Evolutionary conservation across 1,139 yeast genomes (phyloP).

Genomic region (Yamadazyma friedrichii): DNA sequence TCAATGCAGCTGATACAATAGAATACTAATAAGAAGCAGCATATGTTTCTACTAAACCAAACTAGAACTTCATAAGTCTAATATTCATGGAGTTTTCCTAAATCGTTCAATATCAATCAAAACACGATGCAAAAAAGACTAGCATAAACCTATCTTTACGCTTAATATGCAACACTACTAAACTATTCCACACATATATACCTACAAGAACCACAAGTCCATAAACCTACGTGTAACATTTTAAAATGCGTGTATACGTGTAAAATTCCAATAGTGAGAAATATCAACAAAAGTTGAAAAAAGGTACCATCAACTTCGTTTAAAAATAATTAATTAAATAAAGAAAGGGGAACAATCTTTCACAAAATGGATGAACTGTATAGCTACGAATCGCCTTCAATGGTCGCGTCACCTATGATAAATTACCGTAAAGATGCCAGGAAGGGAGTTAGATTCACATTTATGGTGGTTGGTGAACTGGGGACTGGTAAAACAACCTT

Average conservation of each 20-base stretch:
- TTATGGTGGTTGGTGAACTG: constrained; percentile 80
- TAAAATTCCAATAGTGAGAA: background rate
- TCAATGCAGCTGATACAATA: background rate
- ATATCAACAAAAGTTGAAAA: background rate
- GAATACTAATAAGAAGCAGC: background rate
- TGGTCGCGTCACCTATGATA: constrained; percentile 43
- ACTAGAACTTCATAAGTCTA: background rate
- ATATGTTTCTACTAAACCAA: background rate
- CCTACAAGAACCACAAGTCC: background rate
- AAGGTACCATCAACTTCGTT: background rate
- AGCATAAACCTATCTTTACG: too few species aligned
- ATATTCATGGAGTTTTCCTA: background rate
- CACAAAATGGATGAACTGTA: constrained; percentile 20
- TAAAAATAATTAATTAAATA: background rate
- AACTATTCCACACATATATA: too few species aligned
- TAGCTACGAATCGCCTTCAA: constrained; percentile 35
- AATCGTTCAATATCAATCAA: too few species aligned
- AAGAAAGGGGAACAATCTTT: background rate
- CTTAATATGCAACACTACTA: too few species aligned
- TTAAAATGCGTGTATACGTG: constrained; percentile 1
- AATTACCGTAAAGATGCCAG: constrained; percentile 69
- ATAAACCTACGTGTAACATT: constrained; percentile 1
- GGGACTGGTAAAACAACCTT: constrained; percentile 91
- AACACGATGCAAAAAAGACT: too few species aligned
- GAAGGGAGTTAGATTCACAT: constrained; percentile 79